These are phyloP conservation scores for Lasiodiplodia sp. DNA, from an alignment of 2,329 filamentous ascomycete species.

Conservation along the genomic window DNA sequence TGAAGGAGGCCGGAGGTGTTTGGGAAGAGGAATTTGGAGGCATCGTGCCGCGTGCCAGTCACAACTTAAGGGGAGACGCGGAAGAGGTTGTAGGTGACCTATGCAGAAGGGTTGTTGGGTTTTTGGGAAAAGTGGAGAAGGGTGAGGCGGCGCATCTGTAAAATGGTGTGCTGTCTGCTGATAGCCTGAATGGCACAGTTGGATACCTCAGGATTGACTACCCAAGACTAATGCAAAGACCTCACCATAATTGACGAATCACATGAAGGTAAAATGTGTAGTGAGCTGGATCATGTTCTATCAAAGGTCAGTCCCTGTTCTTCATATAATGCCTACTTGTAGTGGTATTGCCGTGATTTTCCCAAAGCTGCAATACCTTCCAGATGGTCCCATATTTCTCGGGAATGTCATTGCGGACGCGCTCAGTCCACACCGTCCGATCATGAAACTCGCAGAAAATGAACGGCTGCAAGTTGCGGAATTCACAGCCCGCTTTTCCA, in stretches of 20 bases:
- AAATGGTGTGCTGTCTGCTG: not conserved
- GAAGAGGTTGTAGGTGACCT: constrained; percentile 58
- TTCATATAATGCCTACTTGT: not conserved
- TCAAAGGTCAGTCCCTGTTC: not conserved
- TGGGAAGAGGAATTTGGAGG: constrained; percentile 59
- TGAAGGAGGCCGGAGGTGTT: constrained; percentile 52
- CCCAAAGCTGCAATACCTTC: no score
- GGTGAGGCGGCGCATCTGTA: constrained; percentile 3
- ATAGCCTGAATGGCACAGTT: not conserved
- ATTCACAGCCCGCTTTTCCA: no score
- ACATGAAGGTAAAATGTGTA: not conserved
- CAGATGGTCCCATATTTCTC: no score
- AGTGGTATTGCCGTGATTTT: not conserved
- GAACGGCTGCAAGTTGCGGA: no score
- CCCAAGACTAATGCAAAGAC: not conserved
- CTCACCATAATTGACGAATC: not conserved
- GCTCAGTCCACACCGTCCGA: no score
- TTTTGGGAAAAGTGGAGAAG: constrained; percentile 46
- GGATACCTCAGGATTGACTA: not conserved
- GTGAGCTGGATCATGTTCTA: not conserved
- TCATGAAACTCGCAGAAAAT: no score
- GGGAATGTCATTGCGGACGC: no score
- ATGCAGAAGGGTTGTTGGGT: constrained; percentile 59
- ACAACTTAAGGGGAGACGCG: constrained; percentile 59
- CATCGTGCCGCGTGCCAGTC: constrained; percentile 58